Base-by-base conservation (phyloP, 495 filamentous ascomycete species). In the Lindgomyces ingoldianus region DNA sequence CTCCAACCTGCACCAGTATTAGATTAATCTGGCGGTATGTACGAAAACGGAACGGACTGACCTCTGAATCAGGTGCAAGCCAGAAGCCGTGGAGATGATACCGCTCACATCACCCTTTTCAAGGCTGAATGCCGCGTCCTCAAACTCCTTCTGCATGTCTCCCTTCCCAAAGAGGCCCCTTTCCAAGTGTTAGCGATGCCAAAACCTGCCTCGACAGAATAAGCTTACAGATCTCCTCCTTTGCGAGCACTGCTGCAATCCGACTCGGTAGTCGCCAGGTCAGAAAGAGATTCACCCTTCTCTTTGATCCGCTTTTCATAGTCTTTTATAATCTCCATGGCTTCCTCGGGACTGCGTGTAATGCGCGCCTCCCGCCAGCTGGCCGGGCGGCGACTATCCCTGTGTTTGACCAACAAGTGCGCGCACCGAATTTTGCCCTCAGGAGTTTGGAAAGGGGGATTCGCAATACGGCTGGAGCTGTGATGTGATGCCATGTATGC, bases 91-190 rank as follows among this genome's bases (percentile, higher is more conserved):
- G 72, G 96, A 89, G 0, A 97, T 89, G 26, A 96, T 79, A 21
- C 81, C 77, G 72, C 91, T 96, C 58, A 98, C 84, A 74, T 97
- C 86, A 21, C 91, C 91, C 0, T 87, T 87, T 73, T 91, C 84
- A 30, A 98, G 77, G 14, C 86, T 86, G 78, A 98, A 98, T 3
- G 93, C 88, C 0, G 92, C 91, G 29, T 96, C 91, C 75, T 98
- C 94, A 67, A 98, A 98, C 77, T 98, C 94, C 80, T 93, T 96
- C 72, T 98, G 94, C 94, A 98, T 98, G 70, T 98, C 94, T 4
- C 91, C 89, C 58, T 78, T 85, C 22, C 91, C 91, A 72, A 98
- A 98, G 75, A 91, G 96, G 1, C 94, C 94, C 49, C 88, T 91
- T 50, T 53, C 46, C 33, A 39, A 22, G 14, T 18, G 56, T 68